Evolutionary conservation across 108 stramenopile species (phyloP).

Genomic region (Skeletonema tropicum): DNA sequence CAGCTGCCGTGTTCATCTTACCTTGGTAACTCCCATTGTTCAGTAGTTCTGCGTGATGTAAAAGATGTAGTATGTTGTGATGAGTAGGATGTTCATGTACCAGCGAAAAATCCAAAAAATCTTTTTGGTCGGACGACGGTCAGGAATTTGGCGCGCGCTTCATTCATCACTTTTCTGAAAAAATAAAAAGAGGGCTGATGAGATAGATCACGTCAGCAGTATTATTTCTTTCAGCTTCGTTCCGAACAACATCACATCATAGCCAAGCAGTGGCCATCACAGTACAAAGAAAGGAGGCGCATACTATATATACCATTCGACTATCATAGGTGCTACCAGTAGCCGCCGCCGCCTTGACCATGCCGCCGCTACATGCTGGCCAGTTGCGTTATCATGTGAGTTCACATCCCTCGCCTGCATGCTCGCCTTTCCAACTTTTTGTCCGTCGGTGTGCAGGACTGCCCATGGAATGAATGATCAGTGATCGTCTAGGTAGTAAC

Average conservation of each 20-base stretch:
- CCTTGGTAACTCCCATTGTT: not conserved
- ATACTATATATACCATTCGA: too few relatives aligned
- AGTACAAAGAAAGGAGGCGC: too few relatives aligned
- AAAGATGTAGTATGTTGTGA: too few relatives aligned
- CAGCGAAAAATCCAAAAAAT: too few relatives aligned
- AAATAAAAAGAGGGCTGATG: not conserved
- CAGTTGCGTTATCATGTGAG: constrained; percentile 63
- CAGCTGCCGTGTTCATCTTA: not conserved
- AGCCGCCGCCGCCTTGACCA: not conserved
- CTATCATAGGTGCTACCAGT: too few relatives aligned
- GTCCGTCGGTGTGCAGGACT: not conserved
- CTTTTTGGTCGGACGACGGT: too few relatives aligned
- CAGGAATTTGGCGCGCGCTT: not conserved
- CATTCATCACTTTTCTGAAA: not conserved
- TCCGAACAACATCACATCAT: too few relatives aligned
- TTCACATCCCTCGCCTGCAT: not conserved
- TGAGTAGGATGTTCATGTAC: too few relatives aligned
- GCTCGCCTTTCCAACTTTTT: too few relatives aligned
- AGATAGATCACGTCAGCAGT: not conserved
- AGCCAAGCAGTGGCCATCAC: too few relatives aligned
- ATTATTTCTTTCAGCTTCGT: not conserved
- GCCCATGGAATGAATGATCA: not conserved
- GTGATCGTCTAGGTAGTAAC: too few relatives aligned
- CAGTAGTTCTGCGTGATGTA: too few relatives aligned
- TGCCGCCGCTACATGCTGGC: constrained; percentile 39